A percentile compares a stretch with the other conserved stretches of the same genome.
These are phyloP conservation scores for Mayamaea pseudoterrestris DNA, from an alignment of 108 stramenopile genomes.

Conservation along the genomic window DNA sequence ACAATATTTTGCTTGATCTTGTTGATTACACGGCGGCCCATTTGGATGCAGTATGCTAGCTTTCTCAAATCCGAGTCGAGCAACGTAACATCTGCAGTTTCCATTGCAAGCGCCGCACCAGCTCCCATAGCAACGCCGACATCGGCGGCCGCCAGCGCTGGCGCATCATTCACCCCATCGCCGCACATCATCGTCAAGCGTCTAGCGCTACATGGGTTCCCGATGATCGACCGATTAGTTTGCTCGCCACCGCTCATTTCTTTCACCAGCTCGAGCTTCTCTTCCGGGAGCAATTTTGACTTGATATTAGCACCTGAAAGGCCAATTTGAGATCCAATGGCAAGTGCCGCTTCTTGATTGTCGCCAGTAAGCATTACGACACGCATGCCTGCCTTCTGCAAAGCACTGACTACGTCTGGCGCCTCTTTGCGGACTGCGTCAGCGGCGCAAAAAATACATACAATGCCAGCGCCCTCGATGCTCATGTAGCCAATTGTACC, in stretches of 20 bases:
- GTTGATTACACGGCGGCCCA: constrained; percentile 55
- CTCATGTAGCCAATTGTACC: constrained; percentile 81
- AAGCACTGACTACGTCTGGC: constrained; percentile 28
- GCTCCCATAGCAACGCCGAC: constrained; percentile 97
- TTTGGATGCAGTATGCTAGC: constrained; percentile 53
- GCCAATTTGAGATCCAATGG: constrained; percentile 74
- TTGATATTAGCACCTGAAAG: constrained; percentile 34
- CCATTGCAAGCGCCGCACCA: constrained; percentile 94
- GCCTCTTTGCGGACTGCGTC: constrained; percentile 70
- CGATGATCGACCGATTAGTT: constrained; percentile 16
- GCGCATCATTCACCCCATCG: constrained; percentile 94
- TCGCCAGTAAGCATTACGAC: constrained; percentile 98
- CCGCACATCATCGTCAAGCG: constrained; percentile 76
- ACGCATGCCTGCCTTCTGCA: constrained; percentile 45
- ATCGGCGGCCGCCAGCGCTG: constrained; percentile 85
- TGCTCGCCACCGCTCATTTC: constrained; percentile 37
- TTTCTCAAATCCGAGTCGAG: constrained; percentile 75
- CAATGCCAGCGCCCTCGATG: constrained; percentile 49
- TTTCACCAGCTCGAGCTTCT: constrained; percentile 70
- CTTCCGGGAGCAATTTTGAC: constrained; percentile 68
- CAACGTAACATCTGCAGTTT: constrained; percentile 81
- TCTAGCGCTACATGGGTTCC: constrained; percentile 11
- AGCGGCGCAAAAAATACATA: constrained; percentile 64
- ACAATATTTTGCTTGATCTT: constrained; percentile 77
- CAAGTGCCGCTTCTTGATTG: constrained; percentile 77